Evolutionary conservation across 768 basidiomycete species (phyloP), one percentile per base, ranked within the genome.

Genomic region (Phylloporus scabripes): DNA sequence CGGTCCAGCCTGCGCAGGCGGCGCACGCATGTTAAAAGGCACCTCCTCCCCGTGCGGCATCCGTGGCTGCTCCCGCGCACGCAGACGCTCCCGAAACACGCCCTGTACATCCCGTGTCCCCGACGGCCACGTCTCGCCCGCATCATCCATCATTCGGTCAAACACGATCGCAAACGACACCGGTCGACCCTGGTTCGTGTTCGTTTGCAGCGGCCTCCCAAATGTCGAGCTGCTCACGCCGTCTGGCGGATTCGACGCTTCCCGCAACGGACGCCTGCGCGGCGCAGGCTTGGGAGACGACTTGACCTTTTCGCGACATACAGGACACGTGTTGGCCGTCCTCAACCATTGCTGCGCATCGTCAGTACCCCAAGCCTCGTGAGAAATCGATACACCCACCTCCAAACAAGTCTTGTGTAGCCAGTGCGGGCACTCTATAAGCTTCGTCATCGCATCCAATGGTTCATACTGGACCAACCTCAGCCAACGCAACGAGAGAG

Each of bases 401-500:
- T 84, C 74, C 23, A 92, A 64, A 70, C 89, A 92, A 17, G 72
- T 74, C 59, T 82, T 80, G 63, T 92, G 89, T 55, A 90, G 66
- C 87, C 87, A 92, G 65, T 92, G 89, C 1, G 80, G 67, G 54
- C 89, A 92, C 45, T 81, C 81, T 21, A 75, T 69, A 6, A 89
- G 74, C 55, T 82, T 87, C 47, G 83, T 72, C 8, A 89, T 75
- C 3, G 71, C 57, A 55, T 90, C 88, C n/a, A 65, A 62, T 2
- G 75, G 70, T 45, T 71, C 68, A 54, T 91, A 92, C 88, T 91
- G 46, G 43, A 28, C 32, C 14, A 38, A 18, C n/a, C 18, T 53
- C 37, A 56, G 31, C 21, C 20, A 7, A 34, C 9, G 38, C 17
- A 1, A 9, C 7, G 1, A 31, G n/a, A 28, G 10, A 12, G 12